Conservation (phyloP, 2,329 filamentous ascomycete species). For the Lasiodiplodia sp. region DNA sequence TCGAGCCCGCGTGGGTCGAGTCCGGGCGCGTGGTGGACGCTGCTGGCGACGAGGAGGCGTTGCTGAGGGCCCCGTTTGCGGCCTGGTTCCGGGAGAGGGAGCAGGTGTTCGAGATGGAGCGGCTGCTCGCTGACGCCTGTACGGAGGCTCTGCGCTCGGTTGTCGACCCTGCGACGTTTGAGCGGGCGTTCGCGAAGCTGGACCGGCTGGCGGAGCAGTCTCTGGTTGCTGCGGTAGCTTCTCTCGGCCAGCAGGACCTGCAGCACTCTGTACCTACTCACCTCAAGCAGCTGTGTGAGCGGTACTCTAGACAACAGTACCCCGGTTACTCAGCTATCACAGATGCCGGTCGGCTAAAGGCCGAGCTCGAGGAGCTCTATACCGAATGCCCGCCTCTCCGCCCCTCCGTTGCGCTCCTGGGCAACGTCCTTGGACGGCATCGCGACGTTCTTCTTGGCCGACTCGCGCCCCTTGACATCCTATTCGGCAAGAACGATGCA, state of each 20-base stretch:
- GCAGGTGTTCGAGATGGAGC: background rate
- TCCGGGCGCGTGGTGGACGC: background rate
- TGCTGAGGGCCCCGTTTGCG: background rate
- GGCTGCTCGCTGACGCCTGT: background rate
- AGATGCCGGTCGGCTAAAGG: too few relatives aligned
- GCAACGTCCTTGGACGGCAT: background rate
- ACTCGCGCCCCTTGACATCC: too few relatives aligned
- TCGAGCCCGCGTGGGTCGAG: background rate
- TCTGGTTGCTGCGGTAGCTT: background rate
- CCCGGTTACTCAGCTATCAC: too few relatives aligned
- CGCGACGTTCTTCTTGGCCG: too few relatives aligned
- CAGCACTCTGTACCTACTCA: too few relatives aligned
- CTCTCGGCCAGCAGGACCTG: background rate
- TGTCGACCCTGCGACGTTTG: background rate
- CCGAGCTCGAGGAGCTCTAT: too few relatives aligned
- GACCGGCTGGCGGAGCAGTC: background rate
- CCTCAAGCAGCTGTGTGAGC: too few relatives aligned
- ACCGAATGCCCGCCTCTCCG: slow-evolving; percentile 18
- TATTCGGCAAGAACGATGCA: too few relatives aligned
- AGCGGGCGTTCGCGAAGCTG: background rate
- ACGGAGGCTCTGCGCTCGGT: background rate
- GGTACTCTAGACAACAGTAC: too few relatives aligned
- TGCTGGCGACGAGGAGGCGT: background rate
- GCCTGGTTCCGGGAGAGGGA: background rate
- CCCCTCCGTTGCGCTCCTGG: slow-evolving; percentile 29